phyloP scores from a whole-genome alignment of 805 yeast genomes.

The Candida awuae region DNA sequence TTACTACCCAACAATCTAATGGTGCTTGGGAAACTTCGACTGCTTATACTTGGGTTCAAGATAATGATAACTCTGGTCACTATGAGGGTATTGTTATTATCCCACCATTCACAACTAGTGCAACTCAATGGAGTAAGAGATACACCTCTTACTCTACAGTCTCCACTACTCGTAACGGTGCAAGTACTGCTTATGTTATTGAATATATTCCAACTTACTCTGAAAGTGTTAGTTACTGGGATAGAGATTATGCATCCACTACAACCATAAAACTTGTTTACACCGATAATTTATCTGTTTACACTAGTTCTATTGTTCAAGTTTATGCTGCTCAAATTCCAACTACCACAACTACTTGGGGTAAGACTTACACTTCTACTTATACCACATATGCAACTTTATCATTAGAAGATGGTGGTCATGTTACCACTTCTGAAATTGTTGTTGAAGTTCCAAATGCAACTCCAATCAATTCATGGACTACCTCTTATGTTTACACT shows the following conservation, averaged over 20 bases:
- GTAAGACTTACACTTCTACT: not conserved
- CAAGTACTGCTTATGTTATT: not conserved
- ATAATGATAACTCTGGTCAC: not conserved
- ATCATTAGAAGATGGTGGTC: not conserved
- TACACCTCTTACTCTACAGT: conserved; percentile 1
- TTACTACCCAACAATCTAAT: not conserved
- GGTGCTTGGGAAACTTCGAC: conserved; percentile 1
- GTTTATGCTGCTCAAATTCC: conserved; percentile 5
- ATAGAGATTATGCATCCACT: conserved; percentile 5
- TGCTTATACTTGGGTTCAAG: not conserved
- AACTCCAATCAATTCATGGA: not conserved
- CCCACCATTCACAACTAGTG: not conserved
- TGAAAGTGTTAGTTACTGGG: conserved; percentile 5
- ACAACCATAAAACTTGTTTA: not conserved
- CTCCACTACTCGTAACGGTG: not conserved
- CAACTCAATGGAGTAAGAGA: conserved; percentile 1
- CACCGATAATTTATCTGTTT: conserved; percentile 3
- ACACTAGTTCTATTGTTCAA: conserved; percentile 1
- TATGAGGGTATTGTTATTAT: not conserved
- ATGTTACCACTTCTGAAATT: conserved; percentile 2
- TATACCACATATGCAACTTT: conserved; percentile 3
- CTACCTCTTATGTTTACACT: not conserved
- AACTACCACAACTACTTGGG: not conserved
- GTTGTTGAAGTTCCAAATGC: conserved; percentile 5
- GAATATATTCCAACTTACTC: conserved; percentile 9